A percentile compares a stretch with the other conserved stretches of the same genome.
These are phyloP conservation scores for Dioscorea cayenensis DNA, from an alignment of 116 monocot genomes.

Conservation along the genomic window DNA sequence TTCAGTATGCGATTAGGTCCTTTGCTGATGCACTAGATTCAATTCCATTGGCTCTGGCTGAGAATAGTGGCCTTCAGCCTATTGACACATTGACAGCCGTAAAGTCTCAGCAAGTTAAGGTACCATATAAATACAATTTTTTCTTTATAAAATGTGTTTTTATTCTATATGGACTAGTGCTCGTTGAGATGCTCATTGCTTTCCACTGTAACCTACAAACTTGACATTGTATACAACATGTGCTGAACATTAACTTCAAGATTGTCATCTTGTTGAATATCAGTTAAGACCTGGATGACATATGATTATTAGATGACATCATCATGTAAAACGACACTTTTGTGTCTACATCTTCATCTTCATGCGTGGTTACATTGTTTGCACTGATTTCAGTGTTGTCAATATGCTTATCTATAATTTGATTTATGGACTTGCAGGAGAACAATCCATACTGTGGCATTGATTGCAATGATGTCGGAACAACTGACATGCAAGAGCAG, in stretches of 20 bases:
- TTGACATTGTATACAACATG: no score
- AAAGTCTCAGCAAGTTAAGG: conserved; percentile 93
- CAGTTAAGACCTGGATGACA: no score
- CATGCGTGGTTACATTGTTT: no score
- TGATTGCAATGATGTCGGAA: conserved; percentile 93
- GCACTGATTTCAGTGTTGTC: no score
- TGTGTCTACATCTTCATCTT: no score
- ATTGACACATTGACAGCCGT: conserved; percentile 88
- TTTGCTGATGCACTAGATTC: conserved; percentile 63
- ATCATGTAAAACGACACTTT: no score
- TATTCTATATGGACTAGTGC: not conserved
- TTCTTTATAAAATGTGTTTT: not conserved
- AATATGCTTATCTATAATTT: not conserved
- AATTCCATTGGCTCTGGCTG: conserved; percentile 81
- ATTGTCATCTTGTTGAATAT: no score
- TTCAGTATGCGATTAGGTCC: conserved; percentile 69
- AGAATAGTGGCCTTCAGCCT: conserved; percentile 84
- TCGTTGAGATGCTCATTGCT: not conserved
- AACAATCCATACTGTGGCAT: conserved; percentile 79
- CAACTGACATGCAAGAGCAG: conserved; percentile 82
- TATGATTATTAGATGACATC: no score
- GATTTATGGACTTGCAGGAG: conserved; percentile 42
- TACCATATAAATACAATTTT: conserved; percentile 4
- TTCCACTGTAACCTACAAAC: not conserved
- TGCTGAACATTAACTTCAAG: no score